Base-by-base conservation (phyloP, 371 early-diverging fungal genomes). In the Rhizopus arrhizus region DNA sequence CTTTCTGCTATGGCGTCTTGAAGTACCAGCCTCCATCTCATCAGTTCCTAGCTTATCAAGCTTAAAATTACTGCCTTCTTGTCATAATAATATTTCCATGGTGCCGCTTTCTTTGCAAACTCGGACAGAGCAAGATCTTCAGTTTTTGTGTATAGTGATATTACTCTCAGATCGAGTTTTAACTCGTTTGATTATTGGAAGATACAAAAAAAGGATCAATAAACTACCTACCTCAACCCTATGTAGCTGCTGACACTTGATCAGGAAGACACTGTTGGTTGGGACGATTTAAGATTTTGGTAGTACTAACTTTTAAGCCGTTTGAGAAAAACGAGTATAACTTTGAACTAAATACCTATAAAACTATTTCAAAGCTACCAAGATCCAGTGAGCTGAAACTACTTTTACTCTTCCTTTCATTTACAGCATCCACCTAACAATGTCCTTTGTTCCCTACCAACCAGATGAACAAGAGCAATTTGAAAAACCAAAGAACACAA, bases 41-140 rank as follows among this genome's bases (percentile, higher is more conserved):
- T 36, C 36, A 36, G 36, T 36, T 52, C 28, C 55, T 31, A 33
- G 32, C 34, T 10, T 55, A 43, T 55, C 48, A 57, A 57, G 48
- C 56, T 56, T 56, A 56, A 45, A 56, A 56, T 16, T 46, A 56
- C 46, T 56, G 46, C 47, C 46, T 56, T 56, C 57, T 57, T 57
- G 54, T 60, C 53, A 53, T 60, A 53, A 47, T 53, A 60, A 53
- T 60, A 60, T 46, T 60, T 60, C 59, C 52, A 58, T 53, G 36
- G 53, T 53, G 47, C 46, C 38, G 53, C 54, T 53, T 60, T 60
- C 53, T 60, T 53, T 60, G 60, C 46, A 47, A 53, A 53, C 54
- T 60, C 40, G 47, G 54, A 53, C 43, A 60, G 38, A 53, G 54
- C 47, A 53, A 60, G 54, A 53, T 60, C 60, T 47, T 36, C 57